Evolutionary conservation across 495 filamentous ascomycete species (phyloP).

Genomic region (Neurospora pannonica): DNA sequence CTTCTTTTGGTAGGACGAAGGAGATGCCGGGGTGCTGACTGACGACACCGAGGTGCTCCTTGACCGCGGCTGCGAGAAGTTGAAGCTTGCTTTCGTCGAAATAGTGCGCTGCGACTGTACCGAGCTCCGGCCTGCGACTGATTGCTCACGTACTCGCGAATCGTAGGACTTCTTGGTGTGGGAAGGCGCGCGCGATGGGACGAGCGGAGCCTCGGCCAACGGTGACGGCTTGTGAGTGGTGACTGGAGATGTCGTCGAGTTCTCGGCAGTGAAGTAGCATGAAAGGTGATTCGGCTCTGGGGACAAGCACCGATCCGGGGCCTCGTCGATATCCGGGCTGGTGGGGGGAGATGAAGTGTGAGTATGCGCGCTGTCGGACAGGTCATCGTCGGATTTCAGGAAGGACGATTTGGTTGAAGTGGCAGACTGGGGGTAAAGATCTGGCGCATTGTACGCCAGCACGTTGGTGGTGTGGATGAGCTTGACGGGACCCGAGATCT

Average conservation of each 20-base stretch:
- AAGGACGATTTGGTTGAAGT: slow-evolving; percentile 49
- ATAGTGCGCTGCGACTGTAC: slow-evolving; percentile 33
- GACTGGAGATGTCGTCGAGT: slow-evolving; percentile 26
- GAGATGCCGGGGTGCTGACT: slow-evolving; percentile 24
- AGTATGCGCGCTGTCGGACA: slow-evolving; percentile 51
- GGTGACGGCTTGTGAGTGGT: slow-evolving; percentile 10
- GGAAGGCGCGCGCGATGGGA: slow-evolving; percentile 68
- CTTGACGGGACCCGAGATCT: slow-evolving; percentile 83
- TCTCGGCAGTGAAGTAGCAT: slow-evolving; percentile 59
- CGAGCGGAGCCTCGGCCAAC: slow-evolving; percentile 43
- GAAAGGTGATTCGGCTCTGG: slow-evolving; percentile 71
- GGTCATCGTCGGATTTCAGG: slow-evolving; percentile 41
- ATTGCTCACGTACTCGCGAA: slow-evolving; percentile 56
- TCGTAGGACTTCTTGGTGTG: slow-evolving; percentile 67
- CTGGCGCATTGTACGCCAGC: slow-evolving; percentile 87
- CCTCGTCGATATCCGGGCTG: slow-evolving; percentile 63
- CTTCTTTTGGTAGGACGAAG: slow-evolving; percentile 26
- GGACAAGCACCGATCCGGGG: slow-evolving; percentile 45
- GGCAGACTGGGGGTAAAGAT: slow-evolving; percentile 49
- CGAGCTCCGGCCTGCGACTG: slow-evolving; percentile 35
- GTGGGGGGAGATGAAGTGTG: slow-evolving; percentile 52
- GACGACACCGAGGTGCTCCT: slow-evolving; percentile 26
- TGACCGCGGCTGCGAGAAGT: slow-evolving; percentile 39
- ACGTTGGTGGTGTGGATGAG: slow-evolving; percentile 92
- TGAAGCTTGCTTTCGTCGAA: slow-evolving; percentile 37